phyloP scores from a whole-genome alignment of 352 stramenopile genomes.

The Pythium chondricola region DNA sequence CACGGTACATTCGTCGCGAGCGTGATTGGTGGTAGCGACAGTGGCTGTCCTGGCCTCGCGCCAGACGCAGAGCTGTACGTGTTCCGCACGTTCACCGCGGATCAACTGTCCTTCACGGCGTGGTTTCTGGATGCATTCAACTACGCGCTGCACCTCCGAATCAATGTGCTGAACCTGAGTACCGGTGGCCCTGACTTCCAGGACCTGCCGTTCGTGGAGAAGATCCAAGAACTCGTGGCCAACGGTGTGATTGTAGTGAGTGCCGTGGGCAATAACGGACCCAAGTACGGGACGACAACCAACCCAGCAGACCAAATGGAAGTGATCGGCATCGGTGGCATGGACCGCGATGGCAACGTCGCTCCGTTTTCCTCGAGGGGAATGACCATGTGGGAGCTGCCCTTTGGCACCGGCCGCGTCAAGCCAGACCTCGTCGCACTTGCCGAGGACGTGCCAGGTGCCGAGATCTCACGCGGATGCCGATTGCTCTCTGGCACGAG shows the following conservation, averaged over 20 bases:
- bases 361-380: constrained; percentile 77
- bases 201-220: constrained; percentile 86
- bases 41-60: constrained; percentile 67
- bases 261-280: constrained; percentile 80
- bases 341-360: constrained; percentile 48
- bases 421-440: constrained; percentile 83
- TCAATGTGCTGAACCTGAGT: constrained; percentile 85
- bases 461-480: constrained; percentile 42
- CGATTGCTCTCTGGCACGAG: constrained; percentile 76
- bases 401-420: constrained; percentile 71
- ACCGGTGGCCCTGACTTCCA: constrained; percentile 80
- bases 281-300: constrained; percentile 77
- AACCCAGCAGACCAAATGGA: constrained; percentile 83
- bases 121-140: constrained; percentile 91
- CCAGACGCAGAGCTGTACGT: constrained; percentile 71
- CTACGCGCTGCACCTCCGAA: constrained; percentile 68
- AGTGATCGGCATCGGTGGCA: constrained; percentile 78
- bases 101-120: constrained; percentile 84
- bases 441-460: constrained; percentile 57
- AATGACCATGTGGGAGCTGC: constrained; percentile 84
- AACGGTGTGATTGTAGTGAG: constrained; percentile 74
- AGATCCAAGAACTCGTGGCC: constrained; percentile 73
- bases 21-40: constrained; percentile 51
- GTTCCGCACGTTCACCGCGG: constrained; percentile 83
- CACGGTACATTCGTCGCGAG: constrained; percentile 85